Conservation (phyloP, 495 filamentous ascomycete species). For the Clavariopsis aquatica region DNA sequence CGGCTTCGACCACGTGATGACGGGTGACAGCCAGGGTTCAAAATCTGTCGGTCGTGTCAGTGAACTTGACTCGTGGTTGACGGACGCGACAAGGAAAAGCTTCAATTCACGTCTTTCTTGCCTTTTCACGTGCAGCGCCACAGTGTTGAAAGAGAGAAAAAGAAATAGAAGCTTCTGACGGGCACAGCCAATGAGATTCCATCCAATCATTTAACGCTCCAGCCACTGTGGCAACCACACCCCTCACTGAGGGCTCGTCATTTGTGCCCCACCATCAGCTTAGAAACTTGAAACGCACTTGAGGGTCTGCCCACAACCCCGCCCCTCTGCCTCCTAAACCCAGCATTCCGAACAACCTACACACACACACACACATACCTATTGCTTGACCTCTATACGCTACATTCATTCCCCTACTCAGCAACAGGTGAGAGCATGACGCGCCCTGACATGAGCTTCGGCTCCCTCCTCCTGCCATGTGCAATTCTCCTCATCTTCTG, state of each 20-base stretch:
- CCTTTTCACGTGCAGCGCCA: not conserved
- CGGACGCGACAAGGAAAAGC: not conserved
- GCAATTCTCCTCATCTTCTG: conserved; percentile 61
- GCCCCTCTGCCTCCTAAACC: not conserved
- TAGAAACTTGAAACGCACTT: conserved; percentile 17
- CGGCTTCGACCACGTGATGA: conserved; percentile 6
- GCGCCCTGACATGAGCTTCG: conserved; percentile 11
- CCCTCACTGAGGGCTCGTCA: not conserved
- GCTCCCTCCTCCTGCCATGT: conserved; percentile 49
- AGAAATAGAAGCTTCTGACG: no score
- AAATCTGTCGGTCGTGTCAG: not conserved
- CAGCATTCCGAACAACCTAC: not conserved
- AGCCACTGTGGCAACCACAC: not conserved
- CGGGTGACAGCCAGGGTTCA: not conserved
- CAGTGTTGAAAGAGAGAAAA: not conserved
- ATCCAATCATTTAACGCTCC: not conserved
- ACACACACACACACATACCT: not conserved
- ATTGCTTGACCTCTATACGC: not conserved
- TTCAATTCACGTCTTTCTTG: not conserved
- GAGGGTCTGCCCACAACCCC: conserved; percentile 7
- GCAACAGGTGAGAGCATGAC: conserved; percentile 28
- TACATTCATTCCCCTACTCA: conserved; percentile 6
- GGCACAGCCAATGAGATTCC: not conserved
- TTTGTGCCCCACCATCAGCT: conserved; percentile 4
- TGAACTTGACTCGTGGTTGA: not conserved